Conservation (phyloP, 129 eudicot species). For the Sambucus nigra region DNA sequence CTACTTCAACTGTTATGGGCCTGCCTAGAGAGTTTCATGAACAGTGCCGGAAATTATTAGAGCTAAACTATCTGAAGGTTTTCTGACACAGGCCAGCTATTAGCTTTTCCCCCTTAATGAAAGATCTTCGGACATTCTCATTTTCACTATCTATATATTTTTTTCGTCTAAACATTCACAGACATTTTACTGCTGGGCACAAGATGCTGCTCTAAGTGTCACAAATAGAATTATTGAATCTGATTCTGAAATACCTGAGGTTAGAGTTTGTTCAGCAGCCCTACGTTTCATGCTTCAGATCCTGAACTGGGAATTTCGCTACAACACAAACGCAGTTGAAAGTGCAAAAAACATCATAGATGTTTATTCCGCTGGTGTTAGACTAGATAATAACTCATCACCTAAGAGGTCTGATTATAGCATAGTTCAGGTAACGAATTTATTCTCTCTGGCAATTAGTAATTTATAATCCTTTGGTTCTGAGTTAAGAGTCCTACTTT, state of each 20-base stretch:
- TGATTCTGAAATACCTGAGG: slow-evolving; percentile 61
- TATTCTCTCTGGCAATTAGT: neutral
- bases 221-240: slow-evolving; percentile 60
- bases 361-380: slow-evolving; percentile 43
- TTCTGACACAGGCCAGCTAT: neutral
- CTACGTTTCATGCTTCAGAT: slow-evolving; percentile 89
- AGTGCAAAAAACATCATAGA: slow-evolving; percentile 49
- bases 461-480: too few relatives aligned
- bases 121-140: slow-evolving; percentile 1
- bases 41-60: slow-evolving; percentile 68
- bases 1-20: slow-evolving; percentile 85
- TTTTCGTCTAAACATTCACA: slow-evolving; percentile 22
- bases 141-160: slow-evolving; percentile 9
- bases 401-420: slow-evolving; percentile 39
- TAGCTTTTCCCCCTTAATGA: neutral
- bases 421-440: slow-evolving; percentile 59
- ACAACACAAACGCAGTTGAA: slow-evolving; percentile 27
- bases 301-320: slow-evolving; percentile 80
- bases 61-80: slow-evolving; percentile 82
- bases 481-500: too few relatives aligned
- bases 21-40: slow-evolving; percentile 98
- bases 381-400: slow-evolving; percentile 36
- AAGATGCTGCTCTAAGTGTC: slow-evolving; percentile 72
- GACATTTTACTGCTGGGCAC: slow-evolving; percentile 87
- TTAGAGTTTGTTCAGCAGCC: slow-evolving; percentile 73